Percentiles rank a stretch among this genome's conserved stretches.
Conservation (phyloP, 805 yeast species). For the Suhomyces pyralidae region DNA sequence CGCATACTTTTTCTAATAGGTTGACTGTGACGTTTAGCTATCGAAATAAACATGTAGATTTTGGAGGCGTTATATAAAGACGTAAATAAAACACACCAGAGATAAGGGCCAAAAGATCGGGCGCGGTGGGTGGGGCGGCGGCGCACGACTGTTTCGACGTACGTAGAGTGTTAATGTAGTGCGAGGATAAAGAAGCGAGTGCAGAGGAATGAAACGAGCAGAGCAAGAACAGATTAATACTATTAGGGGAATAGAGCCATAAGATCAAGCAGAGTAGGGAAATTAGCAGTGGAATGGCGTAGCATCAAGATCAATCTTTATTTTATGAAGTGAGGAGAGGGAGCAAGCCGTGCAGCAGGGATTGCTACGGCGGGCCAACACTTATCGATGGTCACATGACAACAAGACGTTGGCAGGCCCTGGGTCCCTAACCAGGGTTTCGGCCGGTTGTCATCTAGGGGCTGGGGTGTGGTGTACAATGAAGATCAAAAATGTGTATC, state of each 20-base stretch:
- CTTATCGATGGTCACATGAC: background rate
- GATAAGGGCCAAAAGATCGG: background rate
- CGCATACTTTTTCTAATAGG: slow-evolving; percentile 17
- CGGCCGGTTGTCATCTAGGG: background rate
- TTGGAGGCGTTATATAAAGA: slow-evolving; percentile 2
- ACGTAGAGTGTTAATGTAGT: background rate
- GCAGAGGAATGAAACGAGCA: background rate
- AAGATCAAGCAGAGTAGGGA: background rate
- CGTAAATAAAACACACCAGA: background rate
- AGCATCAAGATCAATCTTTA: background rate
- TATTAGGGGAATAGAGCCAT: too few species aligned
- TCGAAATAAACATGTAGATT: background rate
- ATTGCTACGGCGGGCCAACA: background rate
- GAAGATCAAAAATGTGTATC: background rate
- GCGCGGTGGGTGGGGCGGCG: background rate
- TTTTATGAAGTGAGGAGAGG: background rate
- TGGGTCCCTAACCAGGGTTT: background rate
- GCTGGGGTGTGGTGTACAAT: background rate
- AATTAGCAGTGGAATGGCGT: background rate
- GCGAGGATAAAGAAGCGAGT: background rate
- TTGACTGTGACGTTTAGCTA: background rate
- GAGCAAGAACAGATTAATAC: background rate
- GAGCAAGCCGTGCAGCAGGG: background rate
- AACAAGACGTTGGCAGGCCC: background rate
- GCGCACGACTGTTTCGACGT: background rate